These are phyloP conservation scores for Rutstroemia sp. DNA, from an alignment of 2,329 filamentous ascomycete genomes.

Conservation along the genomic window DNA sequence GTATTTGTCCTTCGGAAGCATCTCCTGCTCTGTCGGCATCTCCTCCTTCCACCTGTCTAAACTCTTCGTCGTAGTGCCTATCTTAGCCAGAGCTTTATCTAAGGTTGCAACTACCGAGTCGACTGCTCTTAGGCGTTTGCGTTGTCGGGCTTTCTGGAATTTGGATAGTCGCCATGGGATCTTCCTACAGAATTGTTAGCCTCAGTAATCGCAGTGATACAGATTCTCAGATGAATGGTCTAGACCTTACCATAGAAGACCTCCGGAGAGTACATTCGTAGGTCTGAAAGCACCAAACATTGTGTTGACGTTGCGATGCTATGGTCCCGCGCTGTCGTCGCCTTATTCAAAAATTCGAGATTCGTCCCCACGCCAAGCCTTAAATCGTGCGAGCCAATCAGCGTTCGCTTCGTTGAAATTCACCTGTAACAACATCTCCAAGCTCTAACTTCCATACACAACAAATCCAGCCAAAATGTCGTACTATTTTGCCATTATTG, in stretches of 20 bases:
- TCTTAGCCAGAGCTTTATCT: constrained; percentile 67
- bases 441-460: neutral
- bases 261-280: constrained; percentile 67
- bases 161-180: constrained; percentile 91
- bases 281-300: constrained; percentile 85
- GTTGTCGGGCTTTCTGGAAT: constrained; percentile 84
- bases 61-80: constrained; percentile 64
- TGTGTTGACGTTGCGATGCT: constrained; percentile 26
- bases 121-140: constrained; percentile 74
- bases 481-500: constrained; percentile 97
- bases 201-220: constrained; percentile 11
- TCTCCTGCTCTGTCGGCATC: constrained; percentile 94
- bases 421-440: constrained; percentile 1
- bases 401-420: constrained; percentile 9
- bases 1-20: constrained; percentile 96
- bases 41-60: constrained; percentile 88
- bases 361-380: constrained; percentile 20
- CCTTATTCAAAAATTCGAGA: constrained; percentile 14
- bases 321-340: neutral
- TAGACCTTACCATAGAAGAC: constrained; percentile 66
- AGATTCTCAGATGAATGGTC: neutral
- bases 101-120: constrained; percentile 82
- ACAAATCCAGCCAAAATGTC: constrained; percentile 61
- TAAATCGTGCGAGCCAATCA: constrained; percentile 20
- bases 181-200: constrained; percentile 53